Conservation (phyloP, 2,329 filamentous ascomycete species). For the Alternaria incomplexa region DNA sequence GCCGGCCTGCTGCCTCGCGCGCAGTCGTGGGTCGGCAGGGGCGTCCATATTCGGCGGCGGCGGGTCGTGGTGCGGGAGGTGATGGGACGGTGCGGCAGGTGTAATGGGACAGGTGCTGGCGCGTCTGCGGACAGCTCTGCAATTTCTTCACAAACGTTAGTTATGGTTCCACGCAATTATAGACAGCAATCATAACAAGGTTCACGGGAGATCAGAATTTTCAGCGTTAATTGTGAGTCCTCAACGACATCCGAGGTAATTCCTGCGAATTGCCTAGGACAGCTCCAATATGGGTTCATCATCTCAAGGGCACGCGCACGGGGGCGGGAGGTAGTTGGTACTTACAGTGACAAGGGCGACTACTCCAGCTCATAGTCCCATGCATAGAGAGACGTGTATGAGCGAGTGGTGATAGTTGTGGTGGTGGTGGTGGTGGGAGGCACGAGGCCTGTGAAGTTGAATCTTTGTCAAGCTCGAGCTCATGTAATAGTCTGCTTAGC, state of each 20-base stretch:
- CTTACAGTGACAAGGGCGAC: no score
- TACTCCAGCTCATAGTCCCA: not conserved
- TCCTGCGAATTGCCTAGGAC: constrained; percentile 61
- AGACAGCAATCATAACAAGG: not conserved
- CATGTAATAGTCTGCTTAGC: constrained; percentile 4
- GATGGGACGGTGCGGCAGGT: not conserved
- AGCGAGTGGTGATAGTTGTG: not conserved
- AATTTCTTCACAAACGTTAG: constrained; percentile 38
- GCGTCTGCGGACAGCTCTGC: constrained; percentile 17
- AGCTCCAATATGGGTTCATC: constrained; percentile 79
- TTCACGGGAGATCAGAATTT: constrained; percentile 46
- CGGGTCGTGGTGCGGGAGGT: not conserved
- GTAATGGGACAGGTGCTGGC: not conserved
- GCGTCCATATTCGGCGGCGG: constrained; percentile 39
- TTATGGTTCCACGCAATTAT: constrained; percentile 3
- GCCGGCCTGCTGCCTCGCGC: constrained; percentile 56
- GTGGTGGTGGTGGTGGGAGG: constrained; percentile 8
- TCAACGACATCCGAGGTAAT: constrained; percentile 36
- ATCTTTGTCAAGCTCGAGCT: constrained; percentile 14
- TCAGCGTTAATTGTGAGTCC: constrained; percentile 58
- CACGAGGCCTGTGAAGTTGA: constrained; percentile 20
- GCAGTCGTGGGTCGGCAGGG: constrained; percentile 56
- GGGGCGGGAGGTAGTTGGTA: not conserved
- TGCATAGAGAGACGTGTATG: constrained; percentile 3
- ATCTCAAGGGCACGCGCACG: constrained; percentile 39